Evolutionary conservation across 1,284 basidiomycete genomes (phyloP).

Genomic region (Phlebopus sp.): DNA sequence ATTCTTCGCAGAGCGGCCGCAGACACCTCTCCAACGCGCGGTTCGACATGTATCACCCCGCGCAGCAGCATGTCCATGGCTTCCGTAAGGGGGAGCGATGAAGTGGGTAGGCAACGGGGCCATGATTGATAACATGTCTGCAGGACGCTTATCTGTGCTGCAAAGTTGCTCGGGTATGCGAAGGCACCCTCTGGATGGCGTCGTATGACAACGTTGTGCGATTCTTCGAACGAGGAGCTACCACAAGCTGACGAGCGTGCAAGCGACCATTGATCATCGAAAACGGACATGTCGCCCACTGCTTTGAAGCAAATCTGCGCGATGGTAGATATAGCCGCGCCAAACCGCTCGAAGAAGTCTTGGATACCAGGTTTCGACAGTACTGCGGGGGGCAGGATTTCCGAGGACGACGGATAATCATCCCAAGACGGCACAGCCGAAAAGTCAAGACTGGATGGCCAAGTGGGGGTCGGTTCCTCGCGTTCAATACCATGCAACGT

Average conservation of each 20-base stretch:
- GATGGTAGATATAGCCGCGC: constrained; percentile 61
- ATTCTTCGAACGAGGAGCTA: constrained; percentile 66
- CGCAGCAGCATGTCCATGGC: constrained; percentile 80
- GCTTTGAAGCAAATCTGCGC: constrained; percentile 64
- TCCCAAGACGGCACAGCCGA: constrained; percentile 51
- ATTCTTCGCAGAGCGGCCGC: constrained; percentile 71
- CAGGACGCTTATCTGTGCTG: constrained; percentile 71
- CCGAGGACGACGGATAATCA: constrained; percentile 74
- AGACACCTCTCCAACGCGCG: constrained; percentile 68
- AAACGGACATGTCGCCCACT: constrained; percentile 76
- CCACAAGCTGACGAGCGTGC: constrained; percentile 42
- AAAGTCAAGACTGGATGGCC: constrained; percentile 80
- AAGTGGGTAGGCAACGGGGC: constrained; percentile 72
- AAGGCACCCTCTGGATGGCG: constrained; percentile 71
- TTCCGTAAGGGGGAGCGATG: constrained; percentile 51
- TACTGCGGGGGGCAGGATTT: constrained; percentile 52
- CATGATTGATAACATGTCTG: constrained; percentile 82
- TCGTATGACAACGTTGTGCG: constrained; percentile 59
- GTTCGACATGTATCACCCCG: constrained; percentile 84
- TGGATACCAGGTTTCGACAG: constrained; percentile 67
- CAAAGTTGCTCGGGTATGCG: constrained; percentile 65
- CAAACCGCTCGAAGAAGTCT: constrained; percentile 72
- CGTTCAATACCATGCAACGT: constrained; percentile 73
- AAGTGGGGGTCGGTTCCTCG: constrained; percentile 65
- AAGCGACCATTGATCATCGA: constrained; percentile 79